Base-by-base conservation (phyloP, 139 green algal genomes). In the Tetraselmis striata region DNA sequence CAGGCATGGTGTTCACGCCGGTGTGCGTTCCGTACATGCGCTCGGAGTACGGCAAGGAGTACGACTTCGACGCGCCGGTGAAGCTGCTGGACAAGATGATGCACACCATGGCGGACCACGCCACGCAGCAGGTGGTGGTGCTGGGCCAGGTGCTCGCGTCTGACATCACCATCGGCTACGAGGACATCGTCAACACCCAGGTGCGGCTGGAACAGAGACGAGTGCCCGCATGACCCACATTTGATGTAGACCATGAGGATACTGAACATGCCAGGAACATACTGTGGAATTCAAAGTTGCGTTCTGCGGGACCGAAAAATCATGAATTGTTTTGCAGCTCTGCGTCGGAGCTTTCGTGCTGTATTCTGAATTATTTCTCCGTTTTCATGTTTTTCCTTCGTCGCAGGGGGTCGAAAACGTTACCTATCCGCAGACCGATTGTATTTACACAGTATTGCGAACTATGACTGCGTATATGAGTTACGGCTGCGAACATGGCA, bases 41-140 rank as follows among this genome's bases (percentile, higher is more conserved):
- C n/a, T 91, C 82, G 32, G 96, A 98, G 88, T 98, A 96, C 76
- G 94, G 94, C 59, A 90, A 90, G 79, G 94, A 99, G 1, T 99
- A 94, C 82, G 90, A 95, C 75, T 97, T 91, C 76, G 94, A 99
- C 18, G 90, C 96, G 23, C 97, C 97, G 1, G 94, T 98, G 0
- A 96, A 95, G 86, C 90, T 99, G 74, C 90, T 99, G 59, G 90
- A 98, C 83, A 84, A 83, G 27, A 89, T 96, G 84, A 83, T 94
- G 81, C 86, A 96, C 76, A 79, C 32, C 2, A 86, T 91, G 85
- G 85, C 87, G 23, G 30, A 90, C 58, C 78, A 87, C 26, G 31
- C 79, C 0, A 84, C 85, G 32, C 82, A 94, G 84, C 81, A 90
- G 82, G 79, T 91, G 1, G 87, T 93, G 59, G 78, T 92, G 25